Conservation (phyloP, 257 asterid genomes). For the Nicotiana tomentosiformis region DNA sequence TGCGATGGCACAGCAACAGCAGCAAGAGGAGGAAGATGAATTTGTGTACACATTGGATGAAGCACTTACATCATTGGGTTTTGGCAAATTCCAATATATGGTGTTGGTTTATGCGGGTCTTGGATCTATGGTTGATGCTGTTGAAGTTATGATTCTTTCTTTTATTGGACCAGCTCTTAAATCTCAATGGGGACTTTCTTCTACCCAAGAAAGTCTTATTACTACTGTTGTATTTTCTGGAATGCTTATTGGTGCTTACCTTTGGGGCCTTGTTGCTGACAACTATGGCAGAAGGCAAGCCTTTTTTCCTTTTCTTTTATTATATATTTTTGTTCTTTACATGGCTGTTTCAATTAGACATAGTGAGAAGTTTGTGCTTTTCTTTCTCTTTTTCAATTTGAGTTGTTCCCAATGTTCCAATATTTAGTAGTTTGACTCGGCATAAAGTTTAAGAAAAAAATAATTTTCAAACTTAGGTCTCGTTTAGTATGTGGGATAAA, state of each 20-base stretch:
- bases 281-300: constrained; percentile 62
- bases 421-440: too few species aligned
- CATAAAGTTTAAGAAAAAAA: too few species aligned
- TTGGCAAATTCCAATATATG: constrained; percentile 57
- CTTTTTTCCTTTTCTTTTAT: too few species aligned
- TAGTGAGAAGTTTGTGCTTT: too few species aligned
- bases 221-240: constrained; percentile 67
- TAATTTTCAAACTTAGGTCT: too few species aligned
- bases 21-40: not conserved
- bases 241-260: constrained; percentile 68
- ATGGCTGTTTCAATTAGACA: too few species aligned
- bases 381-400: too few species aligned
- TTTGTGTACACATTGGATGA: constrained; percentile 49
- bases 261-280: constrained; percentile 63
- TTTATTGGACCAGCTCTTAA: constrained; percentile 65
- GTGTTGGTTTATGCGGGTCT: constrained; percentile 64
- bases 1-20: not conserved
- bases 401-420: too few species aligned
- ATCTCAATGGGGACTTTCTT: constrained; percentile 58
- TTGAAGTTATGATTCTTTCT: constrained; percentile 72
- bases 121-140: constrained; percentile 62
- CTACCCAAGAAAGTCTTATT: constrained; percentile 52
- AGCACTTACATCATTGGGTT: constrained; percentile 54
- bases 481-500: too few species aligned
- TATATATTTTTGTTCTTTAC: too few species aligned